phyloP scores from a whole-genome alignment of 2,329 filamentous ascomycete species.

The Pseudophaeomoniella oleicola region DNA sequence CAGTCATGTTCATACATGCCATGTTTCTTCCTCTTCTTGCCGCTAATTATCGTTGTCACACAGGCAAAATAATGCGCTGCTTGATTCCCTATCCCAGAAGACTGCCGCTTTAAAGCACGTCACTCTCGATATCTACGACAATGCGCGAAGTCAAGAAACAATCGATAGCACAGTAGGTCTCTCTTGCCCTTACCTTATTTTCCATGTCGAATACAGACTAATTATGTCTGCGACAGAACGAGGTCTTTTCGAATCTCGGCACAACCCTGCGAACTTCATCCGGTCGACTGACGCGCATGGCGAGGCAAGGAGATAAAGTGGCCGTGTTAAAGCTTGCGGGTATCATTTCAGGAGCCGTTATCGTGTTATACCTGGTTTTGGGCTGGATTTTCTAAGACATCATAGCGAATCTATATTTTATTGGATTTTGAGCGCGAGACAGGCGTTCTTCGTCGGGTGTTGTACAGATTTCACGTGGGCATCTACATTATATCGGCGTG shows the following conservation, averaged over 20 bases:
- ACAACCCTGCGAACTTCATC: slow-evolving; percentile 74
- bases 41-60: too few relatives aligned
- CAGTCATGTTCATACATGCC: too few relatives aligned
- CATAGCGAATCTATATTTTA: too few relatives aligned
- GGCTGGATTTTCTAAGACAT: slow-evolving; percentile 45
- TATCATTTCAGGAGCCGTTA: slow-evolving; percentile 58
- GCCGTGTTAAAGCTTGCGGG: slow-evolving; percentile 80
- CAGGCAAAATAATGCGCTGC: slow-evolving; percentile 84
- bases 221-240: slow-evolving; percentile 42
- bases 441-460: too few relatives aligned
- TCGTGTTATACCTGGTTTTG: slow-evolving; percentile 62
- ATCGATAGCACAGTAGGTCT: slow-evolving; percentile 68
- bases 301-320: slow-evolving; percentile 75
- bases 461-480: too few relatives aligned
- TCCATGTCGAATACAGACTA: background rate
- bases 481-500: too few relatives aligned
- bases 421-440: too few relatives aligned
- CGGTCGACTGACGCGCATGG: slow-evolving; percentile 73
- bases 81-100: slow-evolving; percentile 81
- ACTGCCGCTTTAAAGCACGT: slow-evolving; percentile 84
- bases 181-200: background rate
- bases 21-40: too few relatives aligned
- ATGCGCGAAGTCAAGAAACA: slow-evolving; percentile 73
- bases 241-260: slow-evolving; percentile 81
- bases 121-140: slow-evolving; percentile 96